Conservation (phyloP, 2,329 filamentous ascomycete species). For the Talaromyces marneffei region DNA sequence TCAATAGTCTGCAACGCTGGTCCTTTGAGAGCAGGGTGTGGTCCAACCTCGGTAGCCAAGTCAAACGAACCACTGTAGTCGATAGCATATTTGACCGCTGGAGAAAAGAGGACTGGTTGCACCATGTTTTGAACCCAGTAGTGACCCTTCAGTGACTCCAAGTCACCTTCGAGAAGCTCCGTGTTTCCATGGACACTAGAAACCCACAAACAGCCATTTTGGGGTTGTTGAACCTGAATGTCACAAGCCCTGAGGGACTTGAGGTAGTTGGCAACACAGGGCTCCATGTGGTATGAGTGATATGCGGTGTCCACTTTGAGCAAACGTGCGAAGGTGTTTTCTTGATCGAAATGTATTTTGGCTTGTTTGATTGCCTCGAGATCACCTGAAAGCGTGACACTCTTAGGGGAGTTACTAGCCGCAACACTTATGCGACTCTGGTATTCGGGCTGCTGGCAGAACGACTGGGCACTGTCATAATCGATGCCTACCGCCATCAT, state of each 20-base stretch:
- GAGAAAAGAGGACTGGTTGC: conserved; percentile 28
- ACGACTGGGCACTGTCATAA: conserved; percentile 18
- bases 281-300: conserved; percentile 38
- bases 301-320: conserved; percentile 37
- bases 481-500: conserved; percentile 31
- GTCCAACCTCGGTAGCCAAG: conserved; percentile 25
- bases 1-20: conserved; percentile 17
- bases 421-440: conserved; percentile 21
- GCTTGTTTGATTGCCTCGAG: conserved; percentile 22
- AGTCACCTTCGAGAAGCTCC: too few species aligned
- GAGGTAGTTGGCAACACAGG: conserved; percentile 26
- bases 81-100: conserved; percentile 19
- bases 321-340: conserved; percentile 29
- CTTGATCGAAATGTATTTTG: conserved; percentile 20
- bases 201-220: neutral
- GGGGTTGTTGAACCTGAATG: conserved; percentile 9
- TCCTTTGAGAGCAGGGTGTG: conserved; percentile 27
- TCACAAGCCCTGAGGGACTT: conserved; percentile 11
- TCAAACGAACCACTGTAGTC: conserved; percentile 3
- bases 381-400: conserved; percentile 40
- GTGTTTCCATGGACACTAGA: neutral
- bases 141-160: neutral
- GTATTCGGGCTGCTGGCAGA: conserved; percentile 1
- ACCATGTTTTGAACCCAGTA: conserved; percentile 36
- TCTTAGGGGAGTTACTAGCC: conserved; percentile 32